A percentile compares a stretch with the other conserved stretches of the same genome.
phyloP scores from a whole-genome alignment of 2,329 filamentous ascomycete genomes.

The Penicillium sp. region DNA sequence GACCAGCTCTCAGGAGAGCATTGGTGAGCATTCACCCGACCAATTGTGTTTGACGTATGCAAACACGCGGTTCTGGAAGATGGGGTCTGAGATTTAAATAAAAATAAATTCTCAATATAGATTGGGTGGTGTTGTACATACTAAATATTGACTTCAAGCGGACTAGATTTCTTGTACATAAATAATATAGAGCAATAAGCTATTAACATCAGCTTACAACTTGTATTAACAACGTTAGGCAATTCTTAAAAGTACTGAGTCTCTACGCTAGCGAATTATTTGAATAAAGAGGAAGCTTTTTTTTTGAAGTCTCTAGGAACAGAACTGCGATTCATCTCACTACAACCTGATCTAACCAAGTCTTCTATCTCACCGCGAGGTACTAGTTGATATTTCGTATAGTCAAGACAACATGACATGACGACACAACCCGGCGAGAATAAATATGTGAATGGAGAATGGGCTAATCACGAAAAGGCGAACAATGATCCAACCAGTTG shows the following conservation, averaged over 20 bases:
- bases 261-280: slow-evolving; percentile 12
- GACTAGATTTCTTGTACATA: neutral
- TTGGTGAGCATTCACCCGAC: slow-evolving; percentile 17
- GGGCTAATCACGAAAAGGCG: slow-evolving; percentile 7
- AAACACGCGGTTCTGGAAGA: slow-evolving; percentile 48
- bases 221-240: neutral
- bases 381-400: neutral
- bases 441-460: neutral
- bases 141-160: neutral
- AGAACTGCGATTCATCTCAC: slow-evolving; percentile 23
- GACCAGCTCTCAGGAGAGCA: slow-evolving; percentile 9
- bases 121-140: neutral
- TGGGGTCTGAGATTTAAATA: slow-evolving; percentile 38
- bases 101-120: neutral
- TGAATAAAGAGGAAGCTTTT: slow-evolving; percentile 25
- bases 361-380: slow-evolving; percentile 16
- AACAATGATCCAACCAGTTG: slow-evolving; percentile 14
- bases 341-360: slow-evolving; percentile 19
- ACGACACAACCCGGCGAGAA: slow-evolving; percentile 13
- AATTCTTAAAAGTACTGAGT: neutral
- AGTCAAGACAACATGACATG: slow-evolving; percentile 4
- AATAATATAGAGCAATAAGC: no score
- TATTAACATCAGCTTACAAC: neutral
- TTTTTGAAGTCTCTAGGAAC: slow-evolving; percentile 18
- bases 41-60: slow-evolving; percentile 47